These are phyloP conservation scores for Amaranthus tricolor DNA, from an alignment of 179 eudicot species.

Conservation along the genomic window DNA sequence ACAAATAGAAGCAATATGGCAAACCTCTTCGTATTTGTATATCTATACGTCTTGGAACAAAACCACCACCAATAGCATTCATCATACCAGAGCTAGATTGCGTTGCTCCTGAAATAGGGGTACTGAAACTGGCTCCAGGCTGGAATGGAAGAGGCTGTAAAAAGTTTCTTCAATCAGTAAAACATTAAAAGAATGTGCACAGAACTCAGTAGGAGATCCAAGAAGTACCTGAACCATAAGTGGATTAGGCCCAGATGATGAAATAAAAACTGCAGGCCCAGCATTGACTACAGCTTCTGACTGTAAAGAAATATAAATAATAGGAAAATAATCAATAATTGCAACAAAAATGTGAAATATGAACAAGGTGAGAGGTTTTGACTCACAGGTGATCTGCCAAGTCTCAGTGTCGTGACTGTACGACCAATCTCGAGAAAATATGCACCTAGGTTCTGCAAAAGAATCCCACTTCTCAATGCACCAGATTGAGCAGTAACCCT, in stretches of 20 bases:
- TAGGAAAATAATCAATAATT: background rate
- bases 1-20: background rate
- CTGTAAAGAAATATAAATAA: slow-evolving; percentile 37
- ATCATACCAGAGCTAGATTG: slow-evolving; percentile 46
- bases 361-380: slow-evolving; percentile 12
- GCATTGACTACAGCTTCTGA: slow-evolving; percentile 84
- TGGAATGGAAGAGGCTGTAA: slow-evolving; percentile 81
- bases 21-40: slow-evolving; percentile 83
- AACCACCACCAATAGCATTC: slow-evolving; percentile 56
- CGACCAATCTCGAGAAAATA: slow-evolving; percentile 94
- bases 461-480: slow-evolving; percentile 64
- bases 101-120: slow-evolving; percentile 42
- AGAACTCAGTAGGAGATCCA: background rate
- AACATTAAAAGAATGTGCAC: slow-evolving; percentile 6
- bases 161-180: slow-evolving; percentile 23
- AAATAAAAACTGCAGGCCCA: slow-evolving; percentile 87
- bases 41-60: slow-evolving; percentile 75
- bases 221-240: slow-evolving; percentile 94
- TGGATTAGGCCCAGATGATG: slow-evolving; percentile 89
- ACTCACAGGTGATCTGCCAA: slow-evolving; percentile 86
- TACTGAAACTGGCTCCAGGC: slow-evolving; percentile 73
- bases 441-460: slow-evolving; percentile 84
- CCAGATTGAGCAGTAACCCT: slow-evolving; percentile 58
- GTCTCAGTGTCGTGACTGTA: slow-evolving; percentile 75
- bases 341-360: slow-evolving; percentile 1